phyloP scores from a whole-genome alignment of 108 stramenopile species.

The Fistulifera pelliculosa region DNA sequence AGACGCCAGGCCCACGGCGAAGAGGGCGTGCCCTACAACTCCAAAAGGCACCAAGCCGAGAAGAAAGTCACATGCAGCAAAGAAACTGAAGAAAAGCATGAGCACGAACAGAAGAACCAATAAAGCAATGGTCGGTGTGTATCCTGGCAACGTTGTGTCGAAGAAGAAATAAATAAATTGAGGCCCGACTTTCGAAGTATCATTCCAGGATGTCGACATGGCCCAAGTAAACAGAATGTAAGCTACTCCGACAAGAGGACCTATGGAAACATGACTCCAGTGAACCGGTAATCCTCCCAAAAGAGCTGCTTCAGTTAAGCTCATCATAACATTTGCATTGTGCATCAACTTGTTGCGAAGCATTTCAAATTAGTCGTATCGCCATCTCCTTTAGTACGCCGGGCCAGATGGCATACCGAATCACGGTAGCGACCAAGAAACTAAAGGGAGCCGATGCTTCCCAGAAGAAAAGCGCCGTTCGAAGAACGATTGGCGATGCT shows the following conservation, averaged over 20 bases:
- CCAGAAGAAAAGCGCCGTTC: constrained; percentile 17
- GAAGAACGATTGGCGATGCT: constrained; percentile 14
- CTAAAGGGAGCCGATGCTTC: constrained; percentile 18
- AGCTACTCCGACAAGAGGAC: constrained; percentile 14
- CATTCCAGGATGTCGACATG: constrained; percentile 15
- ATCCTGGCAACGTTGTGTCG: constrained; percentile 33
- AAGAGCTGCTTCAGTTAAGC: constrained; percentile 15
- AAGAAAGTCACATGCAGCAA: not conserved
- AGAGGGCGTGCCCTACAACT: no score
- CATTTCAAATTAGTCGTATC: constrained; percentile 7
- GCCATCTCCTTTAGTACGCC: not conserved
- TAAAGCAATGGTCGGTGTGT: constrained; percentile 7
- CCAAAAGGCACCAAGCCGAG: no score
- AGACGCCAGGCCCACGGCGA: no score
- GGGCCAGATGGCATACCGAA: constrained; percentile 27
- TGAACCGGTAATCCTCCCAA: constrained; percentile 27
- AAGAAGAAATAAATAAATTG: constrained; percentile 39
- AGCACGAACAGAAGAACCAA: constrained; percentile 16
- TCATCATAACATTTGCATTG: constrained; percentile 26
- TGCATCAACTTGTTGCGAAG: constrained; percentile 14
- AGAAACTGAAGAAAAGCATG: constrained; percentile 7
- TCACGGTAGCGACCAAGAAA: constrained; percentile 16
- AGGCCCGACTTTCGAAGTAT: constrained; percentile 13
- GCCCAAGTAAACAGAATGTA: constrained; percentile 31
- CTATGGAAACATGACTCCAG: constrained; percentile 10